Evolutionary conservation across 192 early-diverging fungal species (phyloP).

Genomic region (Phycomyces blakesleeanus): DNA sequence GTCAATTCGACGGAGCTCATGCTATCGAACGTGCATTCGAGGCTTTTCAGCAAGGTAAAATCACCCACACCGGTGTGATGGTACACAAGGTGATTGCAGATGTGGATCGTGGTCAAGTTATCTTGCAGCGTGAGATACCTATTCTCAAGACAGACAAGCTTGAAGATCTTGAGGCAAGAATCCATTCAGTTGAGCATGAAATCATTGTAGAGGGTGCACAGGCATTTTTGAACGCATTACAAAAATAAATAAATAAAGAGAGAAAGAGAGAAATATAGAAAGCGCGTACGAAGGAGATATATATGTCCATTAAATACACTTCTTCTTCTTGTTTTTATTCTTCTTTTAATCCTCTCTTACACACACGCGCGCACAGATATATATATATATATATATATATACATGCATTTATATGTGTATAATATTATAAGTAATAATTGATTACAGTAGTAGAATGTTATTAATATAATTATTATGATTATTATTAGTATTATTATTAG

Average conservation of each 20-base stretch:
- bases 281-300: no score
- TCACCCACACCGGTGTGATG: conserved; percentile 77
- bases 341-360: no score
- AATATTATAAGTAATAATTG: no score
- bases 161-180: conserved; percentile 79
- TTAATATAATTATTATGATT: no score
- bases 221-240: conserved; percentile 42
- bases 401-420: no score
- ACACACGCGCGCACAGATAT: no score
- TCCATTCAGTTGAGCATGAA: conserved; percentile 86
- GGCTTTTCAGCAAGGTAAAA: conserved; percentile 76
- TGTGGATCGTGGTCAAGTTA: conserved; percentile 92
- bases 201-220: conserved; percentile 79
- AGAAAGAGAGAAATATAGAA: no score
- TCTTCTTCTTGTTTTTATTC: no score
- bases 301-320: background rate
- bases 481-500: no score
- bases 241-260: background rate
- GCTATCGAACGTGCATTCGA: conserved; percentile 93
- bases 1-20: conserved; percentile 94
- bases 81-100: conserved; percentile 95
- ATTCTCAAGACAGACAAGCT: conserved; percentile 76
- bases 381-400: no score
- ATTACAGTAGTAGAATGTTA: no score
- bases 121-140: conserved; percentile 73